phyloP scores from a whole-genome alignment of 805 yeast species.

The Metschnikowia orientalis region DNA sequence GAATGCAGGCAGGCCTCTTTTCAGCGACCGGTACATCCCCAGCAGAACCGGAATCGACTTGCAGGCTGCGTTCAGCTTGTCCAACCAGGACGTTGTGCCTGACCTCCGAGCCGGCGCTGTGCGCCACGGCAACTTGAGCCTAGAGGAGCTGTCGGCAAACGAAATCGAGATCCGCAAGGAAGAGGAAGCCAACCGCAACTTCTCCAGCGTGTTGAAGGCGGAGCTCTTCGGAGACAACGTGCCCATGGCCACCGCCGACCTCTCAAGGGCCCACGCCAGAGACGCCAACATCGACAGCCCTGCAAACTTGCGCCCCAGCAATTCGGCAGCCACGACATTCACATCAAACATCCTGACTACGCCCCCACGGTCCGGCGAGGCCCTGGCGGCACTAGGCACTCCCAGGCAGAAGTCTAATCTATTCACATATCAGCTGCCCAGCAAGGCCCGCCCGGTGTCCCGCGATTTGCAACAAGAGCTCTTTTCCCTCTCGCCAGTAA shows the following conservation, averaged over 20 bases:
- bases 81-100: conserved; percentile 41
- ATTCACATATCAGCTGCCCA: conserved; percentile 72
- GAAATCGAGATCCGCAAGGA: conserved; percentile 67
- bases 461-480: conserved; percentile 67
- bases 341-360: conserved; percentile 16
- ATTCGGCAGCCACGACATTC: conserved; percentile 7
- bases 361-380: conserved; percentile 19
- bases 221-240: conserved; percentile 89
- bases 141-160: conserved; percentile 34
- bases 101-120: conserved; percentile 22
- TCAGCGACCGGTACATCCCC: conserved; percentile 87
- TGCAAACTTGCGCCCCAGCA: conserved; percentile 7
- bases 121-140: conserved; percentile 3
- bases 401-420: conserved; percentile 51
- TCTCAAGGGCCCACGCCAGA: conserved; percentile 15
- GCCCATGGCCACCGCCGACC: conserved; percentile 45
- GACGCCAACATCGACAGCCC: conserved; percentile 7
- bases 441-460: conserved; percentile 57
- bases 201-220: conserved; percentile 78
- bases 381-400: conserved; percentile 24
- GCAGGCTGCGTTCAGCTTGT: conserved; percentile 74
- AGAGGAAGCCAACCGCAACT: conserved; percentile 82
- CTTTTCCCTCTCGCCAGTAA: conserved; percentile 79
- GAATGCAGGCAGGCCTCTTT: conserved; percentile 44
- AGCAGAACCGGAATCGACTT: conserved; percentile 79